These are phyloP conservation scores for Balamuthia mandrillaris DNA, from an alignment of 208 protist species.

Conservation along the genomic window DNA sequence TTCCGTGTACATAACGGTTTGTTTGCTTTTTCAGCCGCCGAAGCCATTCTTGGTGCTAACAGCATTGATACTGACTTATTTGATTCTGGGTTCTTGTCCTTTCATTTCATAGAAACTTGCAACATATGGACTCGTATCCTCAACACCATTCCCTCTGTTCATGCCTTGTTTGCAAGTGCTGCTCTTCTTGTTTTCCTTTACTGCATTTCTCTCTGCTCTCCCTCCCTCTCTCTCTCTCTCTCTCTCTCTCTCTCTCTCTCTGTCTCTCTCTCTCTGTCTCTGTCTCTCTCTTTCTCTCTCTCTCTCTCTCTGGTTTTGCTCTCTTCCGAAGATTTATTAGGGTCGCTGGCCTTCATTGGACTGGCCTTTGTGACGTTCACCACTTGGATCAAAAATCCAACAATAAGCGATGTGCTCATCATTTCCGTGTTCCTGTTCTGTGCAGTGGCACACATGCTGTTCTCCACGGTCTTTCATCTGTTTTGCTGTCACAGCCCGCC, in stretches of 20 bases:
- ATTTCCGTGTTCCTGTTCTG: neutral
- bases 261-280: too few relatives aligned
- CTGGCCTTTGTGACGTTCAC: neutral
- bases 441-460: neutral
- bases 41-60: neutral
- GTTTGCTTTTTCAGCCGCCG: neutral
- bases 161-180: neutral
- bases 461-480: conserved; percentile 2
- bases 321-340: neutral
- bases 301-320: too few relatives aligned
- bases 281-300: too few relatives aligned
- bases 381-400: neutral
- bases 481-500: neutral
- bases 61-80: neutral
- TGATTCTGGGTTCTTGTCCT: neutral
- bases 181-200: neutral
- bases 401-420: neutral
- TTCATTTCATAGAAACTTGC: neutral
- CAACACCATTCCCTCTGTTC: neutral
- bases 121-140: conserved; percentile 21
- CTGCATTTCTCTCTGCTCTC: neutral
- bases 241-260: too few relatives aligned
- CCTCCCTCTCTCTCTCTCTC: too few relatives aligned
- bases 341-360: neutral
- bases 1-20: conserved; percentile 2